Percentiles rank a stretch among this genome's conserved stretches.
Conservation (phyloP, 129 eudicot species). For the Centaurea solstitialis region DNA sequence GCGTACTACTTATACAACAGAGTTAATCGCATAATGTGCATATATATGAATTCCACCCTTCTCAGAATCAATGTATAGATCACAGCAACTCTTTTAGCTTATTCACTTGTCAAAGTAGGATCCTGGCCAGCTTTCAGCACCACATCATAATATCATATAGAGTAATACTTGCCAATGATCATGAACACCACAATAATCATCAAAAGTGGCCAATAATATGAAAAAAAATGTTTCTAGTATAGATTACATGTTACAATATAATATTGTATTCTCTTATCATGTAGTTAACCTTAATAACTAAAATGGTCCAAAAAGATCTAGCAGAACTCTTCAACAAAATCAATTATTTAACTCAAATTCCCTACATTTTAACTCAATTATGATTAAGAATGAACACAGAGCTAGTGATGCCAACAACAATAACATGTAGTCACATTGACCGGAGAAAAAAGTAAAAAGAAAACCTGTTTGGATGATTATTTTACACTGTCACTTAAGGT, state of each 20-base stretch:
- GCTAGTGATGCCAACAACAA: neutral
- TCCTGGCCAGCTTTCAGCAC: constrained; percentile 81
- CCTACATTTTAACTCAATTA: constrained; percentile 43
- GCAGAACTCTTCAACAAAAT: neutral
- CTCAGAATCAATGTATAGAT: constrained; percentile 78
- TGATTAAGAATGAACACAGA: neutral
- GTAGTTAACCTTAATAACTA: neutral
- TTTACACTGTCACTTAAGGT: no score
- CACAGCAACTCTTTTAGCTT: constrained; percentile 76
- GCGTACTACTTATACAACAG: constrained; percentile 12
- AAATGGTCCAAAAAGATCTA: neutral
- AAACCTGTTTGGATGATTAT: constrained; percentile 84
- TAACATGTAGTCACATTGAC: neutral
- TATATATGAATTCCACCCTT: constrained; percentile 96
- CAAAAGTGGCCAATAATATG: neutral
- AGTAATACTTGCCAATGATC: constrained; percentile 45
- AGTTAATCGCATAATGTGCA: constrained; percentile 44
- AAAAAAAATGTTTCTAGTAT: neutral
- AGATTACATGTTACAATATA: neutral
- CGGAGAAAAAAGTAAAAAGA: neutral
- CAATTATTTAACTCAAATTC: constrained; percentile 45
- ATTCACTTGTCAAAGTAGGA: constrained; percentile 44
- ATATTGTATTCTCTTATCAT: neutral
- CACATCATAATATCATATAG: constrained; percentile 61
- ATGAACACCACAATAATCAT: constrained; percentile 23